Percentiles rank a stretch among this genome's conserved stretches.
Evolutionary conservation across 2,329 filamentous ascomycete genomes (phyloP).

Genomic region (Coniochaeta hoffmannii): DNA sequence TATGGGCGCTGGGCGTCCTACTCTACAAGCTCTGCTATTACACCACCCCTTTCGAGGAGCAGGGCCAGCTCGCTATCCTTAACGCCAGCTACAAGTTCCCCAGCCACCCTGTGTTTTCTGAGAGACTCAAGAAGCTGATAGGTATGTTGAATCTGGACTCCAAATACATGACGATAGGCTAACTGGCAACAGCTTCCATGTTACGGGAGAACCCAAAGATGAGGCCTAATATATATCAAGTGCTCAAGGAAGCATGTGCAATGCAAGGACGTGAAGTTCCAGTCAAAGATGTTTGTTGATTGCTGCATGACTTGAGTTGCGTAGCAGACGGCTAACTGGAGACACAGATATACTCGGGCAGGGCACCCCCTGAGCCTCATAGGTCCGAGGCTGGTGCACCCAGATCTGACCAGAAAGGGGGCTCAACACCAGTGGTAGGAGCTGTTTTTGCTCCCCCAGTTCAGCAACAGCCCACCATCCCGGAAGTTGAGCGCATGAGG

Average conservation of each 20-base stretch:
- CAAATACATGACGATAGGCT: conserved; percentile 6
- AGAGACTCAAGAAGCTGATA: conserved; percentile 82
- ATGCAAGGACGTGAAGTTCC: conserved; percentile 86
- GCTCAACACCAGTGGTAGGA: conserved; percentile 59
- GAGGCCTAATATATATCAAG: conserved; percentile 91
- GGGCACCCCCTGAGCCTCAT: conserved; percentile 57
- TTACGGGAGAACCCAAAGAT: conserved; percentile 70
- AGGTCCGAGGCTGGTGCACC: conserved; percentile 43
- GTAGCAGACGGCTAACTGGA: conserved; percentile 15
- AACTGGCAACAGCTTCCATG: conserved; percentile 68
- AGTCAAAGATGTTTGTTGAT: conserved; percentile 72
- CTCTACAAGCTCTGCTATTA: conserved; percentile 99
- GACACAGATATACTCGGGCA: conserved; percentile 61
- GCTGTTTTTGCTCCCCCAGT: conserved; percentile 73
- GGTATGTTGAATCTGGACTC: conserved; percentile 44
- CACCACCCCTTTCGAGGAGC: conserved; percentile 96
- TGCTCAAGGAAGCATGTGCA: conserved; percentile 74
- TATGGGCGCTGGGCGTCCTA: conserved; percentile 92
- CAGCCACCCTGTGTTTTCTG: conserved; percentile 80
- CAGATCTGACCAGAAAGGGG: conserved; percentile 40
- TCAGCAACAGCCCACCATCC: conserved; percentile 65
- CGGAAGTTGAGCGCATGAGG: conserved; percentile 90
- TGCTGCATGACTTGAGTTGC: conserved; percentile 6
- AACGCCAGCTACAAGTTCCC: conserved; percentile 94
- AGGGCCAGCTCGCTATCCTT: conserved; percentile 92